These are phyloP conservation scores for Nakazawaea siamensis DNA, from an alignment of 805 yeast genomes.

Conservation along the genomic window DNA sequence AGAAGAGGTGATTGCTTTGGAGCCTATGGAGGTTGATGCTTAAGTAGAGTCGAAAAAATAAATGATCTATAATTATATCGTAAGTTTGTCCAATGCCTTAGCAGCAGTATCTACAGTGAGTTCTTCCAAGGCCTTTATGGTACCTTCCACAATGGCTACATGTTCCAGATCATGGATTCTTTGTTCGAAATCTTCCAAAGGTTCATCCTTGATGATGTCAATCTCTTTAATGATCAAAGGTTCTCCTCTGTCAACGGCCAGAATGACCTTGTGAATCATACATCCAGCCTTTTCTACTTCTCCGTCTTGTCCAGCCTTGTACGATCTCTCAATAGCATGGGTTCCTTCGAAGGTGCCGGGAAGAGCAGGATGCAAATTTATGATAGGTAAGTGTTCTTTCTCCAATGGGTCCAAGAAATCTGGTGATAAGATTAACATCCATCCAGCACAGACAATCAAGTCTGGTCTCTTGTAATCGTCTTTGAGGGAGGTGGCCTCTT, in stretches of 20 bases:
- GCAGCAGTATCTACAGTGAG: conserved; percentile 13
- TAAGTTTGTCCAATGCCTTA: conserved; percentile 1
- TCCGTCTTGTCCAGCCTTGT: conserved; percentile 90
- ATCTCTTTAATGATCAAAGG: conserved; percentile 81
- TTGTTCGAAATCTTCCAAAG: conserved; percentile 69
- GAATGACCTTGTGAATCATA: conserved; percentile 95
- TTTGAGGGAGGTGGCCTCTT: conserved; percentile 22
- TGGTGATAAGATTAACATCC: conserved; percentile 90
- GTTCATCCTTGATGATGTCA: conserved; percentile 61
- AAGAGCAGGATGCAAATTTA: conserved; percentile 92
- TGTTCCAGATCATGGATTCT: conserved; percentile 85
- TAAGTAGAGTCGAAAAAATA: conserved; percentile 5
- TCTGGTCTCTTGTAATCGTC: conserved; percentile 51
- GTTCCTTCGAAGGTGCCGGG: conserved; percentile 98
- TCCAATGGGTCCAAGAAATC: conserved; percentile 62
- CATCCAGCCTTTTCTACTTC: conserved; percentile 74
- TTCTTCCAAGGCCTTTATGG: conserved; percentile 48
- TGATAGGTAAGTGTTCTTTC: conserved; percentile 60
- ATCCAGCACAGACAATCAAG: conserved; percentile 94
- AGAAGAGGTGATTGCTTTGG: conserved; percentile 41
- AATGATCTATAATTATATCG: background rate
- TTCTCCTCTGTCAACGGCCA: conserved; percentile 90
- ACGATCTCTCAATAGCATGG: conserved; percentile 93
- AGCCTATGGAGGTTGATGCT: conserved; percentile 42
- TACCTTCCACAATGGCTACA: conserved; percentile 88